These are phyloP conservation scores for Dothideomycetes sp. DNA, from an alignment of 2,329 filamentous ascomycete genomes.

Conservation along the genomic window DNA sequence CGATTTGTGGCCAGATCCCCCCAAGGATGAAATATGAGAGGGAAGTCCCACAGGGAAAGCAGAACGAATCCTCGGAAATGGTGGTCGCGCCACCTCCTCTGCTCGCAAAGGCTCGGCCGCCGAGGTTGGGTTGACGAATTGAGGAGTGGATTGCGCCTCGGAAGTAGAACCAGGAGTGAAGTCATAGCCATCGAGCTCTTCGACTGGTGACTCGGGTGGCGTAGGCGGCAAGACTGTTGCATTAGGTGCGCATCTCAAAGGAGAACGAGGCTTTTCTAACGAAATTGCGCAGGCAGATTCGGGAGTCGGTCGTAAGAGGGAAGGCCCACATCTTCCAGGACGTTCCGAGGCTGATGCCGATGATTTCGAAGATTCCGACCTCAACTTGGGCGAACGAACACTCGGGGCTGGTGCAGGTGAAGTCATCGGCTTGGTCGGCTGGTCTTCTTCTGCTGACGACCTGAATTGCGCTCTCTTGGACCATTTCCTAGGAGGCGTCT, in stretches of 20 bases:
- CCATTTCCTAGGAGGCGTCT: background rate
- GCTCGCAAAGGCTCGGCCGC: too few species aligned
- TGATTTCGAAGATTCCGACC: too few species aligned
- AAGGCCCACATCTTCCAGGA: background rate
- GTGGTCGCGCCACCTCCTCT: too few species aligned
- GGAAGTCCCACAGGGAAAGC: too few species aligned
- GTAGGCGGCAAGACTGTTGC: background rate
- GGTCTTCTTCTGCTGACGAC: too few species aligned
- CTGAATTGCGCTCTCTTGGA: background rate
- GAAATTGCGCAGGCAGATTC: background rate
- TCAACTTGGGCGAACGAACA: too few species aligned
- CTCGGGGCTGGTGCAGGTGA: too few species aligned
- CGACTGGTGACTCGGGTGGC: background rate
- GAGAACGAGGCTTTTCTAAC: background rate
- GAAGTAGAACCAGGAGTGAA: background rate
- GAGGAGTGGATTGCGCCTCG: background rate
- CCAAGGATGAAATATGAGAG: too few species aligned
- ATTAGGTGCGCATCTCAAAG: background rate
- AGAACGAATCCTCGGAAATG: too few species aligned
- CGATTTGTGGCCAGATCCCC: too few species aligned
- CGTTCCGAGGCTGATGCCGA: background rate
- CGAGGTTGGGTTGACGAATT: background rate
- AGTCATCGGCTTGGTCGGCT: too few species aligned
- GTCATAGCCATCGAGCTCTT: background rate
- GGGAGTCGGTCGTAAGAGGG: background rate